Evolutionary conservation across 345 rosid species (phyloP).

Genomic region (Boechera divaricarpa): DNA sequence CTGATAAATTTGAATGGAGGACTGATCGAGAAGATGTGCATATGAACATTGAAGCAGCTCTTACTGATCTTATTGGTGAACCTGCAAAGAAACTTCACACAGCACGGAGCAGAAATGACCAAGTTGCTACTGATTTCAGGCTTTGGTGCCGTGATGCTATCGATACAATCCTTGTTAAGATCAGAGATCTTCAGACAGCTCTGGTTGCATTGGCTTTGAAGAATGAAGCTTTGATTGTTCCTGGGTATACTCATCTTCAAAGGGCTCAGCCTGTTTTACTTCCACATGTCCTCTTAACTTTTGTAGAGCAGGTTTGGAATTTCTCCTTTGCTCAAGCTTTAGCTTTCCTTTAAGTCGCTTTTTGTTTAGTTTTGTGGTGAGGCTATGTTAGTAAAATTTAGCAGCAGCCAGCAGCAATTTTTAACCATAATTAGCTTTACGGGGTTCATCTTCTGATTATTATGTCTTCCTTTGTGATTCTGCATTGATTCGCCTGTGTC

Average conservation of each 20-base stretch:
- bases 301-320: constrained; percentile 75
- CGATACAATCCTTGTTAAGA: constrained; percentile 55
- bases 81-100: constrained; percentile 98
- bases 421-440: background rate
- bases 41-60: constrained; percentile 95
- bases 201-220: constrained; percentile 75
- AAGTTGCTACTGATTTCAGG: constrained; percentile 85
- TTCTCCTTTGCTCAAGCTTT: background rate
- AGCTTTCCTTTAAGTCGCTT: background rate
- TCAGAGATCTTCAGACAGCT: constrained; percentile 65
- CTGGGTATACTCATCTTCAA: constrained; percentile 96
- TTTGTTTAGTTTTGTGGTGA: background rate
- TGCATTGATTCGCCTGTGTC: constrained; percentile 1
- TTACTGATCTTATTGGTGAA: constrained; percentile 93
- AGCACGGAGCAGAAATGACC: constrained; percentile 91
- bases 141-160: constrained; percentile 97
- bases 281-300: constrained; percentile 86
- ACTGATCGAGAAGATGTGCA: constrained; percentile 95
- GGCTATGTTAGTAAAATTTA: background rate
- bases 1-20: constrained; percentile 81
- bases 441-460: background rate
- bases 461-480: background rate
- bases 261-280: constrained; percentile 93
- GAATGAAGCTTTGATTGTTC: constrained; percentile 72
- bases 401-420: background rate